Conservation (phyloP, 176 grass and related monocot species). For the Typha latifolia region DNA sequence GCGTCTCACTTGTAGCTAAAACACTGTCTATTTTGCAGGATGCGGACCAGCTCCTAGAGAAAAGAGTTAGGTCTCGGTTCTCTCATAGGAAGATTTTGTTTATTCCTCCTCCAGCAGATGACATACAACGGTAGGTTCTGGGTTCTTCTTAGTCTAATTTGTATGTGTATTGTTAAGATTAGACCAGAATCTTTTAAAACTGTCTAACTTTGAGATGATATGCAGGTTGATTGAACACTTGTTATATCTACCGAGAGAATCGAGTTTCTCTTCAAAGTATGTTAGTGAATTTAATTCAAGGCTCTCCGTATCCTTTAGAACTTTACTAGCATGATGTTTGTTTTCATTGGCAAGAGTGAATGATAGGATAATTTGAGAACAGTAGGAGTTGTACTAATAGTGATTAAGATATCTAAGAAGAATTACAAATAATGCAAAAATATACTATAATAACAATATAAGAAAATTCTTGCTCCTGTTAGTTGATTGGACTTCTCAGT, state of each 20-base stretch:
- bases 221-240: slow-evolving; percentile 74
- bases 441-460: neutral
- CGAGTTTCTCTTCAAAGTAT: slow-evolving; percentile 46
- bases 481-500: neutral
- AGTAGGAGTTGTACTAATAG: neutral
- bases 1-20: no score
- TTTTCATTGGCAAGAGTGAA: neutral
- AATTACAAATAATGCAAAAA: neutral
- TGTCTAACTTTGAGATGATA: slow-evolving; percentile 2
- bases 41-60: slow-evolving; percentile 84
- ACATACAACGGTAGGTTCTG: slow-evolving; percentile 38
- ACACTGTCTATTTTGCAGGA: slow-evolving; percentile 38
- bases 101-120: slow-evolving; percentile 59
- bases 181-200: neutral
- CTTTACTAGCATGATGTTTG: neutral
- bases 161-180: neutral
- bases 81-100: slow-evolving; percentile 84
- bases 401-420: neutral
- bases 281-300: slow-evolving; percentile 53
- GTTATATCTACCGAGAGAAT: slow-evolving; percentile 42
- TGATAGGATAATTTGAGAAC: no score
- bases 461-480: neutral
- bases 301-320: slow-evolving; percentile 51
- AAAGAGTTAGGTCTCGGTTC: slow-evolving; percentile 92
- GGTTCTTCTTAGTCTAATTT: slow-evolving; percentile 4